Evolutionary conservation across 345 rosid genomes (phyloP).

Genomic region (Lagerstroemia speciosa): DNA sequence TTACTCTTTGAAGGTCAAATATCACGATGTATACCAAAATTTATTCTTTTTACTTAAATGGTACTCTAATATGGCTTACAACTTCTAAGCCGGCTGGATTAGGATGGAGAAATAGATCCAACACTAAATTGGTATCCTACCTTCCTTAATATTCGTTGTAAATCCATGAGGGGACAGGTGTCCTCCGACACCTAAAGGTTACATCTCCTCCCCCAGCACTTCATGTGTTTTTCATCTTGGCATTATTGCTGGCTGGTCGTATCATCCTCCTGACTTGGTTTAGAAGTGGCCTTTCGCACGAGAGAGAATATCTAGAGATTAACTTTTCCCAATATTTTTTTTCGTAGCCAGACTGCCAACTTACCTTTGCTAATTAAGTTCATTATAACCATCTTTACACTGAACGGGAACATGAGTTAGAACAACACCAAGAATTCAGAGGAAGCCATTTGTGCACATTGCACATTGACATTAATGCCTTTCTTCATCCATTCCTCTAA

Average conservation of each 20-base stretch:
- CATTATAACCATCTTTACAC: neutral
- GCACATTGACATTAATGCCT: neutral
- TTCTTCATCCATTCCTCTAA: neutral
- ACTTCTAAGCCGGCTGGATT: neutral
- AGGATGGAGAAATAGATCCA: neutral
- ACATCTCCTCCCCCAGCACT: neutral
- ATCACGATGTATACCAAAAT: neutral
- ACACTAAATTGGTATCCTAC: neutral
- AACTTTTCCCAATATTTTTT: too few relatives aligned
- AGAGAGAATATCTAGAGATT: too few relatives aligned
- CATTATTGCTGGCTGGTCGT: neutral
- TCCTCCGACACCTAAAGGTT: neutral
- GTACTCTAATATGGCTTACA: neutral
- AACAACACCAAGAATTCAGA: neutral
- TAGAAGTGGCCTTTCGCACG: neutral
- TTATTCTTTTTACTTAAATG: neutral
- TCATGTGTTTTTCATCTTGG: neutral
- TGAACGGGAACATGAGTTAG: neutral
- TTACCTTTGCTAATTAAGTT: neutral
- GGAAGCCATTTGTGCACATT: neutral
- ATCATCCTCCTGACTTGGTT: neutral
- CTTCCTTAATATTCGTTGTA: neutral
- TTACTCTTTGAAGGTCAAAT: neutral
- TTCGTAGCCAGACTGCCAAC: neutral
- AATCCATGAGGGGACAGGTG: too few relatives aligned